Evolutionary conservation across 2,329 filamentous ascomycete genomes (phyloP), one percentile per base, ranked within the genome.

Genomic region (Aspergillus sp.): DNA sequence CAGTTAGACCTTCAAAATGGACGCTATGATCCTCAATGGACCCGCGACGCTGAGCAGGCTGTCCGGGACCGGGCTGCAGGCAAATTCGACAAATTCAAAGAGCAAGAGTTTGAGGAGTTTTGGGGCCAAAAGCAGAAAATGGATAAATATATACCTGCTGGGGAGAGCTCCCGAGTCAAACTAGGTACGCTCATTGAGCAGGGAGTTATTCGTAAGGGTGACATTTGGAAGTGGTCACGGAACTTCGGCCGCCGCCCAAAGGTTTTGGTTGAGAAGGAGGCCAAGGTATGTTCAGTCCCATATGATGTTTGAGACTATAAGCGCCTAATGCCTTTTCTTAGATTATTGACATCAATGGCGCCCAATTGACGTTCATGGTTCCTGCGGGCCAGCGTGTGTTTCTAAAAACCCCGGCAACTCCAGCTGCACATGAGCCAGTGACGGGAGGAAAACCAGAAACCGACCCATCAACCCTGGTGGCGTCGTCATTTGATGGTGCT

Each of bases 11-110:
- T 88, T 1, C 69, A 69, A 20, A 74, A 78, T 24, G 86, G 86
- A 2, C 79, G 78, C 49, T 81, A 85, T 61, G 79, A 81, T n/a
- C 80, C 81, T 9, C 76, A 77, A 50, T 89, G 85, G 85, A 76
- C 82, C 57, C 73, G 72, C 2, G 75, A 84, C 55, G 85, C 85
- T 13, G 72, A 77, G 34, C 69, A 77, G 61, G 85, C 86, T 2
- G 78, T 80, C 50, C 65, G 77, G 50, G 76, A 82, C 59, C 77
- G 85, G 11, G 76, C 75, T 1, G 71, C 74, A 0, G 86, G 86
- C 0, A 76, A 77, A 6, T 88, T 83, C 60, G 84, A 88, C 62
- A 72, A 73, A 5, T 84, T 80, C 71, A 82, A 85, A 67, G 79
- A 80, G 45, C 68, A 74, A 45, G 79, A 85, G 57, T 80, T 80